These are phyloP conservation scores for Tolypocladium sp. DNA, from an alignment of 2,329 filamentous ascomycete species.

Conservation along the genomic window DNA sequence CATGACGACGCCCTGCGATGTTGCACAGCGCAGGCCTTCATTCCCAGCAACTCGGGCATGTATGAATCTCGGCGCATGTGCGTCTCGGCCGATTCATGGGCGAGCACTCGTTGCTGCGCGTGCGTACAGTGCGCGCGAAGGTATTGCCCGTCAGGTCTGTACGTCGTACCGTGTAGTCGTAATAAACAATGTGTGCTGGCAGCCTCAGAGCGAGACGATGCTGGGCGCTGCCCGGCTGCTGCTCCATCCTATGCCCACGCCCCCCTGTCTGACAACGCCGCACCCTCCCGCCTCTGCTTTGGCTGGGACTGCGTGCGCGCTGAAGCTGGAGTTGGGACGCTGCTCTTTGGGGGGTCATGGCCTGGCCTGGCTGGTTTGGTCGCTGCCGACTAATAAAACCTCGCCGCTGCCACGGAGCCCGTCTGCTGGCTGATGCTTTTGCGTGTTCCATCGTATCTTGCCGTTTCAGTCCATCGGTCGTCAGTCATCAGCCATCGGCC, in stretches of 20 bases:
- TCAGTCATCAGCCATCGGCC: background rate
- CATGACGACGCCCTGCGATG: background rate
- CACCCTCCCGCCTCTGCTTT: background rate
- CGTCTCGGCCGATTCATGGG: background rate
- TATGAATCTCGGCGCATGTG: background rate
- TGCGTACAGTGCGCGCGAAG: background rate
- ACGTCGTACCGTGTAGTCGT: background rate
- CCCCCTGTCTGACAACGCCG: background rate
- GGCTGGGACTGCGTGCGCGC: background rate
- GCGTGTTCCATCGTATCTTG: background rate
- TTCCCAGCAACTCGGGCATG: background rate
- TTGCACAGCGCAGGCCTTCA: background rate
- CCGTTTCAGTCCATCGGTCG: background rate
- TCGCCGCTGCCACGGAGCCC: constrained; percentile 2
- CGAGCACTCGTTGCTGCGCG: background rate
- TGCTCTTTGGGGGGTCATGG: background rate
- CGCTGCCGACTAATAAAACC: constrained; percentile 3
- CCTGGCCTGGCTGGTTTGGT: background rate
- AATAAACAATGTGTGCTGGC: background rate
- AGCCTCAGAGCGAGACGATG: constrained; percentile 1
- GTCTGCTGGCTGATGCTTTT: background rate
- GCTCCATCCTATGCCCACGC: background rate
- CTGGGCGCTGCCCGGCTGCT: background rate
- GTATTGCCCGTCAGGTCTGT: background rate
- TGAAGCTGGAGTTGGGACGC: background rate